phyloP scores from a whole-genome alignment of 2,329 filamentous ascomycete species.

The Thelonectria blattea region DNA sequence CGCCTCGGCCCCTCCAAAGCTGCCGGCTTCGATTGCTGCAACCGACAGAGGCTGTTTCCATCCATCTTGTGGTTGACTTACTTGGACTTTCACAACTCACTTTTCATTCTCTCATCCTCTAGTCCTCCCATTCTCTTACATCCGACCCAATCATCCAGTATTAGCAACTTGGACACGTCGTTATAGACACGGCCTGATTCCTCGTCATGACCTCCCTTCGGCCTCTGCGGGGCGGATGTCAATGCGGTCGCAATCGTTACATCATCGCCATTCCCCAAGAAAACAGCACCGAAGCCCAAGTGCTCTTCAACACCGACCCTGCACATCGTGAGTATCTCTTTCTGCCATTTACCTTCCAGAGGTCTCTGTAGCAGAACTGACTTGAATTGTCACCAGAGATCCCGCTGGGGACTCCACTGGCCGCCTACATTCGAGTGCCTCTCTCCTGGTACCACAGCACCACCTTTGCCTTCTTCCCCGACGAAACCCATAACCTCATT shows the following conservation, averaged over 20 bases:
- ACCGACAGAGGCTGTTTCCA: no score
- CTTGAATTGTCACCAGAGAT: constrained; percentile 53
- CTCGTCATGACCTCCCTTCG: constrained; percentile 54
- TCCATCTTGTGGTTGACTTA: background rate
- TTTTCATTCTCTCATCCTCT: constrained; percentile 1
- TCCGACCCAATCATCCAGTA: background rate
- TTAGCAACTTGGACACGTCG: background rate
- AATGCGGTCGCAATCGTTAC: constrained; percentile 87
- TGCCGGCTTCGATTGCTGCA: background rate
- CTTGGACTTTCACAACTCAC: constrained; percentile 14
- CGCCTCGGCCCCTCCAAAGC: no score
- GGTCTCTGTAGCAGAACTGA: background rate
- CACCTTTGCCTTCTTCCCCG: constrained; percentile 76
- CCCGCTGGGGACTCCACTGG: constrained; percentile 73
- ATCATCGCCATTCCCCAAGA: constrained; percentile 71
- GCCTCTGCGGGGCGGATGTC: constrained; percentile 76
- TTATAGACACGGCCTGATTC: background rate
- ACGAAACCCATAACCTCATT: constrained; percentile 74
- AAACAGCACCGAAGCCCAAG: constrained; percentile 62
- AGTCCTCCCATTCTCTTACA: background rate
- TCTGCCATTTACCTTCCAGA: background rate
- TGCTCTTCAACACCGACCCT: constrained; percentile 76
- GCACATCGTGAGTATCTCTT: constrained; percentile 70
- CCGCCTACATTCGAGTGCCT: constrained; percentile 83
- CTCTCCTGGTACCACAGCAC: constrained; percentile 79